phyloP scores from a whole-genome alignment of 2,329 filamentous ascomycete species.

The Penicillium italicum region DNA sequence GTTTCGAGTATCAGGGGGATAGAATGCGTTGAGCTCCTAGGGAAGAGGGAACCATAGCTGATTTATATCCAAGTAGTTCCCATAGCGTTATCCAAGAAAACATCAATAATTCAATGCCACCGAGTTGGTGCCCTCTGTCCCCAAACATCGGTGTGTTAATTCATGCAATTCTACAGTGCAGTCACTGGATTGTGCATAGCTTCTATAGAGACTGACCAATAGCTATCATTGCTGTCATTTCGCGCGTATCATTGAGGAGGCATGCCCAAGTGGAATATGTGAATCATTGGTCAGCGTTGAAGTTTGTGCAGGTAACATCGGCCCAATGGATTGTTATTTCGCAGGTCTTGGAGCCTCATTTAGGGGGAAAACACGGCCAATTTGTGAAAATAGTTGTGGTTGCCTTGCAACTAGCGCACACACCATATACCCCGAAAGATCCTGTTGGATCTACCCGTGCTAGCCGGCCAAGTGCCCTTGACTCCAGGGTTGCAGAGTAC shows the following conservation, averaged over 20 bases:
- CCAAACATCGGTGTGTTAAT: not conserved
- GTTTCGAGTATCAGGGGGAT: not conserved
- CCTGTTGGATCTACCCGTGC: not conserved
- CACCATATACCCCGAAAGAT: not conserved
- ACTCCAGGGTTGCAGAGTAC: not conserved
- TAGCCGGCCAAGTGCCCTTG: not conserved
- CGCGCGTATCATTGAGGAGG: not conserved
- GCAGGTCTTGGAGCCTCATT: not conserved
- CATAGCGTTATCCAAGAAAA: not conserved
- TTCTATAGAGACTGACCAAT: not conserved
- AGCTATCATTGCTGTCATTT: not conserved
- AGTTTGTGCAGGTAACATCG: not conserved
- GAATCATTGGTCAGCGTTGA: not conserved
- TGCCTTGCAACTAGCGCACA: conserved; percentile 3
- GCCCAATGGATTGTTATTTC: not conserved
- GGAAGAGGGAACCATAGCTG: not conserved
- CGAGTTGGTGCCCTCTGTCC: not conserved
- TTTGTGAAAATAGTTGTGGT: not conserved
- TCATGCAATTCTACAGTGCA: not conserved
- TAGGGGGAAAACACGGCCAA: not conserved
- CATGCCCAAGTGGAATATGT: not conserved
- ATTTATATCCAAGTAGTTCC: not conserved
- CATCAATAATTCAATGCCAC: not conserved
- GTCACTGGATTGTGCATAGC: not conserved
- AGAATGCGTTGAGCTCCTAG: not conserved